Evolutionary conservation across 345 rosid genomes (phyloP).

Genomic region (Gossypioides kirkii): DNA sequence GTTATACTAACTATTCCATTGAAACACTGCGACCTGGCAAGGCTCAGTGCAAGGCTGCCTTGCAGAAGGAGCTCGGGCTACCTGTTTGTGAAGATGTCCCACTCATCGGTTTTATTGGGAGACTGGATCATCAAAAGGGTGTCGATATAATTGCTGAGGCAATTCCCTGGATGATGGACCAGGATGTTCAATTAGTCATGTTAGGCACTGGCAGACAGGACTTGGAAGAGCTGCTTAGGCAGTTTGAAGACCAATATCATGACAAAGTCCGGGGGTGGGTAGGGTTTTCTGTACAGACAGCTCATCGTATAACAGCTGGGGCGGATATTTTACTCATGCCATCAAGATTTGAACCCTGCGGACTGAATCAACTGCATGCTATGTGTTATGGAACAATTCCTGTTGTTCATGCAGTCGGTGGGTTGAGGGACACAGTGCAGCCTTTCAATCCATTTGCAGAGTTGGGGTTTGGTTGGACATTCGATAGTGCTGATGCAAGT

Average conservation of each 20-base stretch:
- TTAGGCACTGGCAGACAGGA: conserved; percentile 82
- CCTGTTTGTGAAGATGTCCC: conserved; percentile 70
- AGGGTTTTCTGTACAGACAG: conserved; percentile 75
- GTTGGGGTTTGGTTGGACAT: conserved; percentile 89
- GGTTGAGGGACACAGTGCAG: conserved; percentile 84
- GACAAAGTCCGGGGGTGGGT: conserved; percentile 90
- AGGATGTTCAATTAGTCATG: conserved; percentile 81
- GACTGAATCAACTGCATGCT: conserved; percentile 91
- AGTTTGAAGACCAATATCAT: conserved; percentile 52
- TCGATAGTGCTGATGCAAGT: conserved; percentile 57
- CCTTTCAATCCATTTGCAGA: conserved; percentile 72
- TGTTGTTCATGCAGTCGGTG: conserved; percentile 89
- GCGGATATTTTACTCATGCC: conserved; percentile 92
- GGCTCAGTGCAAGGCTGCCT: conserved; percentile 83
- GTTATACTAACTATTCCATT: conserved; percentile 73
- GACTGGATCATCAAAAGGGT: conserved; percentile 91
- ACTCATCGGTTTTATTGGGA: conserved; percentile 78
- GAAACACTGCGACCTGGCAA: conserved; percentile 64
- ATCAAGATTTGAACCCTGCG: conserved; percentile 94
- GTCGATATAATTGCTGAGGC: conserved; percentile 92
- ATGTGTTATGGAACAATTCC: conserved; percentile 92
- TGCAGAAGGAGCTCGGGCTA: conserved; percentile 85
- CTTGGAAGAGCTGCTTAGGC: conserved; percentile 67
- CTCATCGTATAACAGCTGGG: conserved; percentile 94
- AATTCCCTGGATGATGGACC: conserved; percentile 91